Conservation (phyloP, 1,139 yeast genomes). For the Pichia sp. region DNA sequence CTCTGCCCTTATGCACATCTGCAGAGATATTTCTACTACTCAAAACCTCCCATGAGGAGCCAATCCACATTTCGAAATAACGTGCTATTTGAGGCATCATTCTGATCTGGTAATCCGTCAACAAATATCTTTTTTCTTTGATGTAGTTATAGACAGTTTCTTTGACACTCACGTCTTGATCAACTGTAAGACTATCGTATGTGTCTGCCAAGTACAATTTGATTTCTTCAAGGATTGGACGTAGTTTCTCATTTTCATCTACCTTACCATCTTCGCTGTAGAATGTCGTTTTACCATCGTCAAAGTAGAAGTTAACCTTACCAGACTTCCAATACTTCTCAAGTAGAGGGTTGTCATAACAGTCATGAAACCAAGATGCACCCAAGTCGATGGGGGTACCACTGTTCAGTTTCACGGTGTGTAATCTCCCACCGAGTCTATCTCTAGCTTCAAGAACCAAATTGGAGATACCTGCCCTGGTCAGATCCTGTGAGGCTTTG, state of each 20-base stretch:
- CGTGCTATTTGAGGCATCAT: conserved; percentile 41
- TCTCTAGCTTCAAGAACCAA: conserved; percentile 44
- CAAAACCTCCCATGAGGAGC: conserved; percentile 54
- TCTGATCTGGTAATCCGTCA: conserved; percentile 45
- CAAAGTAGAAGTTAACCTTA: conserved; percentile 34
- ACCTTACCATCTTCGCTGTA: conserved; percentile 18
- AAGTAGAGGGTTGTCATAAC: conserved; percentile 56
- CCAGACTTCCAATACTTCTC: conserved; percentile 39
- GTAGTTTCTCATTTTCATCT: conserved; percentile 23
- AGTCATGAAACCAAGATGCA: conserved; percentile 88
- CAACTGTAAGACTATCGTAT: conserved; percentile 34
- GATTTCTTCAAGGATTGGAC: conserved; percentile 49
- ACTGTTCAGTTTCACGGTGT: conserved; percentile 27
- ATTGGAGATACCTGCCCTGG: conserved; percentile 31
- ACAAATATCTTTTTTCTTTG: conserved; percentile 34
- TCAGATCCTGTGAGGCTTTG: conserved; percentile 39
- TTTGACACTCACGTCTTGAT: conserved; percentile 32
- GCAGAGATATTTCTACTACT: conserved; percentile 29
- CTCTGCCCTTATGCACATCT: conserved; percentile 37
- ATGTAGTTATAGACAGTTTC: conserved; percentile 35
- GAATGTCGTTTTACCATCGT: conserved; percentile 35
- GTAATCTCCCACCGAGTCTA: conserved; percentile 50
- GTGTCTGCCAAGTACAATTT: conserved; percentile 46
- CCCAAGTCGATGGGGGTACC: conserved; percentile 54
- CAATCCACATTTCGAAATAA: conserved; percentile 68